These are phyloP conservation scores for Xylaria castorea DNA, from an alignment of 495 filamentous ascomycete genomes.

Conservation along the genomic window DNA sequence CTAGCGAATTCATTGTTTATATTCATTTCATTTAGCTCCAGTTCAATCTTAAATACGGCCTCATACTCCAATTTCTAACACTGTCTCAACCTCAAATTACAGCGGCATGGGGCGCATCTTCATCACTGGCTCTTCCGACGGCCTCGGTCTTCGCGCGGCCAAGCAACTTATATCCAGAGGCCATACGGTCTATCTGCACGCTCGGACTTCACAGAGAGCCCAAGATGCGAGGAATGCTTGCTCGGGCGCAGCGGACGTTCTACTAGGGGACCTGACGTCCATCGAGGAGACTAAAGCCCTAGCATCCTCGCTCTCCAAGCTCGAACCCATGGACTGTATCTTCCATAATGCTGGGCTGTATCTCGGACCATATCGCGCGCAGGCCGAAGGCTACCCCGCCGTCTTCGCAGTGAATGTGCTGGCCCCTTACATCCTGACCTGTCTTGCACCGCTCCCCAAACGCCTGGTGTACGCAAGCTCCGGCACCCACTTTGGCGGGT, in stretches of 20 bases:
- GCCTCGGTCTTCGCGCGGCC: conserved; percentile 60
- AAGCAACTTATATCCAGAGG: conserved; percentile 57
- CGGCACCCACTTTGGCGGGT: conserved; percentile 56
- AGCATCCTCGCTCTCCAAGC: conserved; percentile 56
- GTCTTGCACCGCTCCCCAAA: conserved; percentile 58
- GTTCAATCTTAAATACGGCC: background rate
- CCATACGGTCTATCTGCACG: conserved; percentile 64
- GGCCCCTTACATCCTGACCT: conserved; percentile 64
- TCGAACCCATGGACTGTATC: conserved; percentile 60
- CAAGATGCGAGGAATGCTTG: conserved; percentile 50
- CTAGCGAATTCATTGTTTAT: too few species aligned
- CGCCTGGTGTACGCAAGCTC: conserved; percentile 61
- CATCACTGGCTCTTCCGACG: conserved; percentile 58
- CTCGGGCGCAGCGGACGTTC: conserved; percentile 55
- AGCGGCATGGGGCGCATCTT: conserved; percentile 59
- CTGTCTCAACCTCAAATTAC: background rate
- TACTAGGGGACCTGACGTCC: conserved; percentile 59
- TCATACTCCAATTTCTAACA: background rate
- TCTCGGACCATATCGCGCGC: conserved; percentile 45
- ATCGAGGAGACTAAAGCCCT: conserved; percentile 62
- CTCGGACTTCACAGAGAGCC: conserved; percentile 59
- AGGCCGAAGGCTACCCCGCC: conserved; percentile 56
- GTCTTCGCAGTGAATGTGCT: conserved; percentile 64
- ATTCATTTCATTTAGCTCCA: background rate
- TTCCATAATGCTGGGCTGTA: conserved; percentile 64